Conservation (phyloP, 176 grass and related monocot genomes). For the Saccharum spontaneum region DNA sequence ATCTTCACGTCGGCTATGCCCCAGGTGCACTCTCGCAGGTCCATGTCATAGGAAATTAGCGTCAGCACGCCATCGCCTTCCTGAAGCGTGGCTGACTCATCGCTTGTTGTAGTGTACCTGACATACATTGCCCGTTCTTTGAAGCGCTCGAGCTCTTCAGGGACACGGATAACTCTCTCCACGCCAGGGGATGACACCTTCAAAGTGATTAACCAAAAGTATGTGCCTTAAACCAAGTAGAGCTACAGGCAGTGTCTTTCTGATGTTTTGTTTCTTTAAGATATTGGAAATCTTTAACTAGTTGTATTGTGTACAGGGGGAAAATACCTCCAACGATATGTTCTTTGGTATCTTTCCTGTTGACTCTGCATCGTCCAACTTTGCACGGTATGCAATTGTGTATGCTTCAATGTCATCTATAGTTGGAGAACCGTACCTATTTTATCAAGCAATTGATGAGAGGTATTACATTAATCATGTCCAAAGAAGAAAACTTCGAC, state of each 20-base stretch:
- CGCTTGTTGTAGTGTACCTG: constrained; percentile 46
- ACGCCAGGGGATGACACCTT: constrained; percentile 92
- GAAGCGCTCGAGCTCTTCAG: constrained; percentile 89
- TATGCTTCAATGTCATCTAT: constrained; percentile 92
- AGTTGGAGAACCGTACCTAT: constrained; percentile 91
- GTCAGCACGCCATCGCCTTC: constrained; percentile 75
- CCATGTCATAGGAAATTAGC: constrained; percentile 76
- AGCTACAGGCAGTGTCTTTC: constrained; percentile 23
- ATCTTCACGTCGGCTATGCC: constrained; percentile 91
- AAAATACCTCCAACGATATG: constrained; percentile 75
- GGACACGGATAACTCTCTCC: constrained; percentile 73
- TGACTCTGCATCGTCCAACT: constrained; percentile 71
- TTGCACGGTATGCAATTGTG: constrained; percentile 68
- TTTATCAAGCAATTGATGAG: constrained; percentile 34
- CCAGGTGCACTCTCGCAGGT: constrained; percentile 75
- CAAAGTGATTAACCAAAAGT: constrained; percentile 15
- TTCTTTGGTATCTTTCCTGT: constrained; percentile 69
- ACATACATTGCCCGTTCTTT: constrained; percentile 86
- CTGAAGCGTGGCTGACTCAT: constrained; percentile 26
- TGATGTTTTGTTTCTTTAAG: constrained; percentile 1
- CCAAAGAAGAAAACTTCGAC: neutral
- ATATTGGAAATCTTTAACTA: constrained; percentile 22
- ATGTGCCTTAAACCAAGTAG: constrained; percentile 9
- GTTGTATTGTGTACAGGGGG: neutral
- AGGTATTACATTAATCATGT: constrained; percentile 13